phyloP scores from a whole-genome alignment of 2,329 filamentous ascomycete species.

The Penicillium nordicum region DNA sequence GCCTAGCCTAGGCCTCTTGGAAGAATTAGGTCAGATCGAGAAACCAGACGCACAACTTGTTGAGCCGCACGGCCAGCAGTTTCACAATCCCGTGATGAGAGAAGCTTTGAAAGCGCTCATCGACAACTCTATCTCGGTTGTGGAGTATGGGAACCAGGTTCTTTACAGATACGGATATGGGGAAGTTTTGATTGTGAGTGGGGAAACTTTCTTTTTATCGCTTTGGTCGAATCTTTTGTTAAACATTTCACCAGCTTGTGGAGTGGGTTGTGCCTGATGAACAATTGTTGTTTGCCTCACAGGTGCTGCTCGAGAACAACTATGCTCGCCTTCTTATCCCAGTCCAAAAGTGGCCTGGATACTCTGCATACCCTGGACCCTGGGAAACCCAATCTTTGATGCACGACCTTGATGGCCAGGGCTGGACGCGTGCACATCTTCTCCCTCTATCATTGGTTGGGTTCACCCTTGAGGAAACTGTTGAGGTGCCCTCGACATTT shows the following conservation, averaged over 20 bases:
- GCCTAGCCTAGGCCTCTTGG: not conserved
- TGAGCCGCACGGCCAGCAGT: not conserved
- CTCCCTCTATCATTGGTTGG: not conserved
- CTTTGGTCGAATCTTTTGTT: too few species aligned
- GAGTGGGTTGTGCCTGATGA: not conserved
- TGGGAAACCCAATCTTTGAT: not conserved
- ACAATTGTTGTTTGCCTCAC: not conserved
- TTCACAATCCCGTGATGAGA: not conserved
- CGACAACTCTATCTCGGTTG: not conserved
- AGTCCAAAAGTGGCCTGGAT: too few species aligned
- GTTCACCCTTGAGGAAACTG: not conserved
- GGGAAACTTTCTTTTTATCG: too few species aligned
- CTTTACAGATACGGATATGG: not conserved
- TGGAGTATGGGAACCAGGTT: not conserved
- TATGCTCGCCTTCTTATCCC: not conserved
- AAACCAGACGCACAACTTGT: not conserved
- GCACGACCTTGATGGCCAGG: not conserved
- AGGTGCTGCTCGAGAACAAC: not conserved
- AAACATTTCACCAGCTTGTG: not conserved
- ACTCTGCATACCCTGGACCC: not conserved
- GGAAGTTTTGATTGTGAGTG: not conserved
- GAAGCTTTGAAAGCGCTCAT: not conserved
- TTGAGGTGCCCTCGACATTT: not conserved
- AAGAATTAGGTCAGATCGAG: not conserved
- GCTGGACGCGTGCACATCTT: not conserved